These are phyloP conservation scores for Bryoerythrophyllum caledonicum DNA, from an alignment of 225 moss, liverwort and hornwort genomes.

Conservation along the genomic window DNA sequence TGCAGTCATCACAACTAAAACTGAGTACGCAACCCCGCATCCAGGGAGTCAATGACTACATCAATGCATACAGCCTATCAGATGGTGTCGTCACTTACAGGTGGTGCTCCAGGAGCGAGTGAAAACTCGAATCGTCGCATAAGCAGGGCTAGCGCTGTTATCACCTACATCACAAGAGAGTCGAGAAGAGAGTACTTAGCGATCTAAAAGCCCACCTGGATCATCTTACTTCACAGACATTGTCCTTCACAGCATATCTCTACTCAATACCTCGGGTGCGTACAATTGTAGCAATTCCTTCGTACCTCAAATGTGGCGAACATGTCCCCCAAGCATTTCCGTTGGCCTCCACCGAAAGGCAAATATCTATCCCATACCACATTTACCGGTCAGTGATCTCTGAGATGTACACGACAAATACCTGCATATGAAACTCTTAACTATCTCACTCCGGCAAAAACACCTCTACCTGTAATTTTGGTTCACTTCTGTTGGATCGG, in stretches of 20 bases:
- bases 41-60: not conserved
- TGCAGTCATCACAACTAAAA: constrained; percentile 19
- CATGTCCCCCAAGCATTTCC: constrained; percentile 86
- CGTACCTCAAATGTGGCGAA: constrained; percentile 92
- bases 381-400: constrained; percentile 7
- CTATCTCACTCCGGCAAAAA: not conserved
- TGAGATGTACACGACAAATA: not conserved
- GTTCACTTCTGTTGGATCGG: constrained; percentile 70
- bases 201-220: not conserved
- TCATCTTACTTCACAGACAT: not conserved
- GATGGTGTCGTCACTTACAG: constrained; percentile 50
- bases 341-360: constrained; percentile 85
- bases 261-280: not conserved
- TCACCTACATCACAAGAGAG: constrained; percentile 35
- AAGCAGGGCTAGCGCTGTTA: constrained; percentile 79
- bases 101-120: constrained; percentile 60
- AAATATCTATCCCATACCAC: constrained; percentile 55
- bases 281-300: not conserved
- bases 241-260: not conserved
- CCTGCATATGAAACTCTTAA: not conserved
- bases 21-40: constrained; percentile 1
- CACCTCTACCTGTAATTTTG: constrained; percentile 68
- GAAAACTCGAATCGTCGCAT: constrained; percentile 67
- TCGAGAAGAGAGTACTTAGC: not conserved
- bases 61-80: not conserved